phyloP scores from a whole-genome alignment of 225 moss, liverwort and hornwort species.

The Bryum argenteum region DNA sequence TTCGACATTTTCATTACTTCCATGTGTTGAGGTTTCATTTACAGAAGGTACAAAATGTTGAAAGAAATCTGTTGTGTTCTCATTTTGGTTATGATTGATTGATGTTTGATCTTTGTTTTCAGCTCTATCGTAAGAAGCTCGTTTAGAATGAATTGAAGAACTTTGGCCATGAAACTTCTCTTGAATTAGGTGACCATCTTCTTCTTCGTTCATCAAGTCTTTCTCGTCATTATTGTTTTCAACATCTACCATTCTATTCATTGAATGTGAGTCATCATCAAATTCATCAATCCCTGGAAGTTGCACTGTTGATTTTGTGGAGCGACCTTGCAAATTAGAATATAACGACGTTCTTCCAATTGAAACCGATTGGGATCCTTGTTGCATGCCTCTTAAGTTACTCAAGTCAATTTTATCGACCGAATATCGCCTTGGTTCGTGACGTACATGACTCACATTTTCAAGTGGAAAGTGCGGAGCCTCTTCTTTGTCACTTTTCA shows the following conservation, averaged over 20 bases:
- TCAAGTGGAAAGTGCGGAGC: neutral
- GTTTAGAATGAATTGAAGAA: neutral
- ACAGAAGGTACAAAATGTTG: neutral
- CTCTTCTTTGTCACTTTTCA: neutral
- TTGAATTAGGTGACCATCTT: neutral
- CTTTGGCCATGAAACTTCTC: neutral
- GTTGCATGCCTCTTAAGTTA: slow-evolving; percentile 13
- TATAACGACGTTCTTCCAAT: slow-evolving; percentile 33
- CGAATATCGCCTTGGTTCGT: slow-evolving; percentile 29
- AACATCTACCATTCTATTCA: neutral
- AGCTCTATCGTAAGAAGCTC: neutral
- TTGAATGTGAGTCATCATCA: neutral
- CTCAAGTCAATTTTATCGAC: slow-evolving; percentile 21
- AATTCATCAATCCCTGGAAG: neutral
- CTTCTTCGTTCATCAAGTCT: neutral
- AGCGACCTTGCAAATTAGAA: neutral
- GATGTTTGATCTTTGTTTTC: slow-evolving; percentile 2
- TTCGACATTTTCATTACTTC: neutral
- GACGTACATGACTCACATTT: fast-evolving
- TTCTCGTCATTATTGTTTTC: neutral
- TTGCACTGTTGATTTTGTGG: slow-evolving; percentile 21
- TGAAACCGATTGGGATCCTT: slow-evolving; percentile 2
- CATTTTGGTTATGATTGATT: neutral
- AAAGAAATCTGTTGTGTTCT: neutral
- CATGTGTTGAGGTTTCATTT: neutral